Evolutionary conservation across 441 rosid species (phyloP), one percentile per base, ranked within the genome.

Genomic region (Croton setiger): DNA sequence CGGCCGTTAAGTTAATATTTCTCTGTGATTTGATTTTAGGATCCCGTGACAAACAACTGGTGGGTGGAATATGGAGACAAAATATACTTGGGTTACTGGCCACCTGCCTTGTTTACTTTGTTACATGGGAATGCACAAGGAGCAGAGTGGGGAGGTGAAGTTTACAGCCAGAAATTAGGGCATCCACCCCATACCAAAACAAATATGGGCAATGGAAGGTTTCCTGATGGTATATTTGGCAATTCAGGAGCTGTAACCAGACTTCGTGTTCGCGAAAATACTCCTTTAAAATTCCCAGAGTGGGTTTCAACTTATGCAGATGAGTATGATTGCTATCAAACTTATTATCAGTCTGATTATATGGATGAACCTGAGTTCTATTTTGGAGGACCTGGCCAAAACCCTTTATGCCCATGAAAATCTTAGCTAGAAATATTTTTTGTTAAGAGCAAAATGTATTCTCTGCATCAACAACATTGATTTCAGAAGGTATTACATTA

Each of bases 61-160:
- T 88, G 94, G 98, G 76, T 87, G 53, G 83, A 80, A 4, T 78
- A 66, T 15, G 85, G 84, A 1, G 88, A 76, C 31, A 68, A 72
- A 27, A 79, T 17, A 56, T 78, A 80, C 62, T 10, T 91, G 4
- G 97, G 96, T 0, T 89, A 89, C 79, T 89, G 88, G 92, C 96
- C 89, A 0, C 49, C 67, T 0, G 51, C 49, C 11, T 77, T 86
- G 57, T 87, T 86, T n/a, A 10, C 9, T 1, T n/a, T 7, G 58
- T 60, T 88, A 21, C 71, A 64, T 36, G 83, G 80, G 0, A 72
- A 57, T 10, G 90, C 86, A 9, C 77, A 76, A n/a, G 63, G 61
- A 0, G 92, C 84, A 0, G 83, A 88, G 35, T 89, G 96, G 93
- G 96, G 93, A 55, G 96, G 96, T 21, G 92, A 84, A 75, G 93